Base-by-base conservation (phyloP, 169 alveolate genomes). In the Eimeria nieschulzi region DNA sequence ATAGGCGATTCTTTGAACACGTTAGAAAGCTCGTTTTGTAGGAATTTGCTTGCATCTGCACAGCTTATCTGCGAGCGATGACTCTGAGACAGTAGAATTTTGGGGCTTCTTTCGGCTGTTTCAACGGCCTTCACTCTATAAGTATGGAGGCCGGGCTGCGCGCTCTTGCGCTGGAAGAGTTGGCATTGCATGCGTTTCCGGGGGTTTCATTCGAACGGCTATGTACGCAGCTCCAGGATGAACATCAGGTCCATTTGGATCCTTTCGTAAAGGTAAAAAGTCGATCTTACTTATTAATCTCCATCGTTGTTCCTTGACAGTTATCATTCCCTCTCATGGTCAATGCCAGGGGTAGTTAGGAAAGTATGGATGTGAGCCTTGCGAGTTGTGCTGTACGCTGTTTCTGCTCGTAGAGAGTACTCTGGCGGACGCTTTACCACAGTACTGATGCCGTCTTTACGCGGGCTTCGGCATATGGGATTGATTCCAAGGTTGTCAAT, bases 351-450 rank as follows among this genome's bases (percentile, higher is more conserved):
- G 46, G 6, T 3, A 33, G 46, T 33, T 33, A 33, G 3, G 46
- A 33, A 33, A 33, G 46, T 33, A 33, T 33, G 46, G 46, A 0
- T 33, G 46, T 33, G 46, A 33, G 46, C 46, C 46, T 33, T 33
- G 46, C 3, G 46, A 33, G 46, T 33, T 33, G 46, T 33, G 46
- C 46, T 33, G 46, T 33, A 33, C 46, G 46, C 46, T 33, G 46
- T 33, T 33, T 33, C 64, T 75, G 7, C 64, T 39, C 23, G 6
- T 73, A 86, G 92, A 85, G 76, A 5, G 66, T 71, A 9, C 85
- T 86, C 21, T 86, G 92, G 92, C 53, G 92, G n/a, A 61, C 85
- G 6, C 92, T 86, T 19, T 86, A 86, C 76, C 25, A 55, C 19
- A 66, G 85, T 76, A 84, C 84, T 9, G 70, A 70, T n/a, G 85